Conservation (phyloP, 2,329 filamentous ascomycete genomes). For the Penicillium digitatum region DNA sequence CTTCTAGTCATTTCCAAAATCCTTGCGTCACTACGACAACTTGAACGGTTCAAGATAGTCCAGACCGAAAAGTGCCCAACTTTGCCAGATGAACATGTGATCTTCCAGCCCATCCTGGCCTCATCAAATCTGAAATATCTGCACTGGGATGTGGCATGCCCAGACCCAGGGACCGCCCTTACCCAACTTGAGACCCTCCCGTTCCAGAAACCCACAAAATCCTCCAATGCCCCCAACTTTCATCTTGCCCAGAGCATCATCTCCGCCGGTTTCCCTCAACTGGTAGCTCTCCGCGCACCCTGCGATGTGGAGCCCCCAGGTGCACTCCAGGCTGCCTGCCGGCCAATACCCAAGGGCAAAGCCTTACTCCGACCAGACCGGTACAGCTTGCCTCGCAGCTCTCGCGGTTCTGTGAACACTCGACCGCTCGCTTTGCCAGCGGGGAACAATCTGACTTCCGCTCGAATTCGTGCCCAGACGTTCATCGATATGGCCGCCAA, state of each 20-base stretch:
- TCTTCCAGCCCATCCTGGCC: slow-evolving; percentile 48
- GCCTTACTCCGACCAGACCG: slow-evolving; percentile 40
- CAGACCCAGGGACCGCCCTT: slow-evolving; percentile 36
- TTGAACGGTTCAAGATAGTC: slow-evolving; percentile 51
- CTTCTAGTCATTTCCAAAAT: slow-evolving; percentile 52
- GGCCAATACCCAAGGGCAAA: slow-evolving; percentile 37
- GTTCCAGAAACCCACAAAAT: slow-evolving; percentile 34
- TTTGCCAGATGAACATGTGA: slow-evolving; percentile 40
- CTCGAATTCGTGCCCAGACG: slow-evolving; percentile 44
- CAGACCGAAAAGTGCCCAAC: slow-evolving; percentile 49
- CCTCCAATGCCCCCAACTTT: slow-evolving; percentile 38
- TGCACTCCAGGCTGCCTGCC: slow-evolving; percentile 43
- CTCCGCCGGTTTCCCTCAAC: slow-evolving; percentile 40
- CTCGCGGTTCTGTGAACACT: slow-evolving; percentile 41
- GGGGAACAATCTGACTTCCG: slow-evolving; percentile 44
- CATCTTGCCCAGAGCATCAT: slow-evolving; percentile 45
- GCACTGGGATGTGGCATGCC: slow-evolving; percentile 54
- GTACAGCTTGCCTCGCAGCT: slow-evolving; percentile 42
- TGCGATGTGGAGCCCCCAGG: slow-evolving; percentile 45
- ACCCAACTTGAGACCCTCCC: slow-evolving; percentile 38
- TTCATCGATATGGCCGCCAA: slow-evolving; percentile 45
- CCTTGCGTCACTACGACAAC: slow-evolving; percentile 44
- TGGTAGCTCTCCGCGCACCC: slow-evolving; percentile 42
- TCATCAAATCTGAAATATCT: slow-evolving; percentile 50
- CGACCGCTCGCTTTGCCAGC: slow-evolving; percentile 40